Evolutionary conservation across 306 rosid species (phyloP).

Genomic region (Prunus armeniaca): DNA sequence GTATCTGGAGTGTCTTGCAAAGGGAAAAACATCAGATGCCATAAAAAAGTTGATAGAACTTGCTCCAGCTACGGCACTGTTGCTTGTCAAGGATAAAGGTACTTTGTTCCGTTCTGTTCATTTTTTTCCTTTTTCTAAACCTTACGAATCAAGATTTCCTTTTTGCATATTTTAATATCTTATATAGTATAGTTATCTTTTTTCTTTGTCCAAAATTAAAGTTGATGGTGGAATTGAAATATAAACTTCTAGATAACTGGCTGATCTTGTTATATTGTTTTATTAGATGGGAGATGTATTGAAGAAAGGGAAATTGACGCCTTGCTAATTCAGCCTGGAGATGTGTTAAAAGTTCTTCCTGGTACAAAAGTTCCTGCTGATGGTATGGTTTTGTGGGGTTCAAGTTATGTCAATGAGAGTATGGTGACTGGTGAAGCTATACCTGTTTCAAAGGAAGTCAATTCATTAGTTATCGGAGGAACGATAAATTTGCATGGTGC

Average conservation of each 20-base stretch:
- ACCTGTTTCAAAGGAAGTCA: constrained; percentile 70
- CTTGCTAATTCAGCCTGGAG: constrained; percentile 81
- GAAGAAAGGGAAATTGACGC: constrained; percentile 95
- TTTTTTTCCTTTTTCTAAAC: not conserved
- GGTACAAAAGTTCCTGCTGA: constrained; percentile 95
- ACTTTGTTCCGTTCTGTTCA: constrained; percentile 12
- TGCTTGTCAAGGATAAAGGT: constrained; percentile 86
- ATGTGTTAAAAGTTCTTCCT: constrained; percentile 85
- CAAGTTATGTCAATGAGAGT: constrained; percentile 91
- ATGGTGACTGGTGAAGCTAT: constrained; percentile 97
- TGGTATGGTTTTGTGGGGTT: constrained; percentile 81
- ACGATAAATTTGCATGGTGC: constrained; percentile 88
- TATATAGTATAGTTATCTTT: not conserved
- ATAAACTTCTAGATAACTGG: not conserved
- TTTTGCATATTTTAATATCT: not conserved
- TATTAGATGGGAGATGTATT: constrained; percentile 55
- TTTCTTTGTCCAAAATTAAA: not conserved
- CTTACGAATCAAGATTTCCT: constrained; percentile 1
- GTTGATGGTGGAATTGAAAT: not conserved
- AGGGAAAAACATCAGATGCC: constrained; percentile 99
- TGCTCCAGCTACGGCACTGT: constrained; percentile 78
- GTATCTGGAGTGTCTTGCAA: constrained; percentile 95
- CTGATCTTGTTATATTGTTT: constrained; percentile 6
- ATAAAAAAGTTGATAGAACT: constrained; percentile 94
- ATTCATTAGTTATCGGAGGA: constrained; percentile 82